These are phyloP conservation scores for Calocera cornea DNA, from an alignment of 768 basidiomycete species.

Conservation along the genomic window DNA sequence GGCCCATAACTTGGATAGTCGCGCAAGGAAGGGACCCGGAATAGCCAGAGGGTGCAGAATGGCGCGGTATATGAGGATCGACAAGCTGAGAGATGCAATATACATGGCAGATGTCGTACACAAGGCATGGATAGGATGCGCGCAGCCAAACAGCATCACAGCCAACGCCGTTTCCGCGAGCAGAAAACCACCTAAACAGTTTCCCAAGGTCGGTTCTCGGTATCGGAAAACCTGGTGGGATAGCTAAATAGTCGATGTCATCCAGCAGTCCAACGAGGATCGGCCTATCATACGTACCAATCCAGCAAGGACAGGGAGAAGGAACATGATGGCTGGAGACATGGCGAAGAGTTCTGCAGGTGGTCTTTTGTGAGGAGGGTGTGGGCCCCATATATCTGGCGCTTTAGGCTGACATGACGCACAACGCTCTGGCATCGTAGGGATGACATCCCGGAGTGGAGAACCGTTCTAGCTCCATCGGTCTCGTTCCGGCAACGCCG, in stretches of 20 bases:
- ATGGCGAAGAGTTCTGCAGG: background rate
- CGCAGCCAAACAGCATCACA: background rate
- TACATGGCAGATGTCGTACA: background rate
- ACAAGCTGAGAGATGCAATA: background rate
- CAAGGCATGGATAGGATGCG: background rate
- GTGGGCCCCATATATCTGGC: background rate
- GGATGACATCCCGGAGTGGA: no score
- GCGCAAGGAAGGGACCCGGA: background rate
- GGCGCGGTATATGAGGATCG: background rate
- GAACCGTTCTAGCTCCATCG: no score
- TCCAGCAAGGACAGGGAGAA: background rate
- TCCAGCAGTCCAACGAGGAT: background rate
- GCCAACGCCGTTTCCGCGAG: background rate
- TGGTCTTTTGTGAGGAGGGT: background rate
- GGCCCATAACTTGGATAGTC: background rate
- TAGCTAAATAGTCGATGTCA: background rate
- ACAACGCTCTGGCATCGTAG: no score
- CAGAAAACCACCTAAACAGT: background rate
- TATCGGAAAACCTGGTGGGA: background rate
- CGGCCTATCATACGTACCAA: background rate
- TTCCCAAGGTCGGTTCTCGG: background rate
- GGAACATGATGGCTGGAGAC: background rate
- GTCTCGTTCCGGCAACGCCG: no score
- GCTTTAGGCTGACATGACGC: no score
- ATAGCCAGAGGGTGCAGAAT: background rate